These are phyloP conservation scores for Ceratobasidium sp. DNA, from an alignment of 1,284 basidiomycete genomes.

Conservation along the genomic window DNA sequence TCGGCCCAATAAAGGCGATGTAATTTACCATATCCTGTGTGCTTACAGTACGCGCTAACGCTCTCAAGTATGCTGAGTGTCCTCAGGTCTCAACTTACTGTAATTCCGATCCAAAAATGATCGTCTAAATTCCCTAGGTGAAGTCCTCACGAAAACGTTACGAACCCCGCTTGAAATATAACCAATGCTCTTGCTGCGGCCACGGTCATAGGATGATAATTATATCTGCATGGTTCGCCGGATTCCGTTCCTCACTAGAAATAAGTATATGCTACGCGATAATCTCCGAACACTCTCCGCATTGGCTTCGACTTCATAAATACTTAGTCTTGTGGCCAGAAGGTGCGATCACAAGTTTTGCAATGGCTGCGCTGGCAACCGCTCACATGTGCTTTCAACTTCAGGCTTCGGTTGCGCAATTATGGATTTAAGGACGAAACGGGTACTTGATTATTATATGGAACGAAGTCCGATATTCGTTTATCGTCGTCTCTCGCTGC, in stretches of 20 bases:
- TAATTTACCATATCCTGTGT: too few relatives aligned
- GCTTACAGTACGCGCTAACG: too few relatives aligned
- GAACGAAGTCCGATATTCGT: too few relatives aligned
- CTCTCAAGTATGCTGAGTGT: too few relatives aligned
- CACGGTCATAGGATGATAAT: not conserved
- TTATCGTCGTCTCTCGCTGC: not conserved
- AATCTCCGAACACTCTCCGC: constrained; percentile 25
- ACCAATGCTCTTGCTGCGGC: constrained; percentile 1
- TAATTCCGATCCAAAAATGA: not conserved
- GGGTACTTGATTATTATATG: not conserved
- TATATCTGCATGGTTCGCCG: not conserved
- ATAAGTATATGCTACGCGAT: not conserved
- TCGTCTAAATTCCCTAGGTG: too few relatives aligned
- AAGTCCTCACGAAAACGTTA: not conserved
- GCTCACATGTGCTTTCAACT: constrained; percentile 6
- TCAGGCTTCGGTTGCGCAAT: not conserved
- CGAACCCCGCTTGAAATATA: not conserved
- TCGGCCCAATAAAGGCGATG: too few relatives aligned
- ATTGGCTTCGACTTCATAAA: not conserved
- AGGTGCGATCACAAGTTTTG: not conserved
- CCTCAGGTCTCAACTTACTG: too few relatives aligned
- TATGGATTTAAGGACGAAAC: not conserved
- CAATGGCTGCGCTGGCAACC: not conserved
- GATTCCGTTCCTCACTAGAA: not conserved
- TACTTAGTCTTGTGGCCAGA: not conserved